Base-by-base conservation (phyloP, 2,329 filamentous ascomycete genomes). In the Didymella exigua region DNA sequence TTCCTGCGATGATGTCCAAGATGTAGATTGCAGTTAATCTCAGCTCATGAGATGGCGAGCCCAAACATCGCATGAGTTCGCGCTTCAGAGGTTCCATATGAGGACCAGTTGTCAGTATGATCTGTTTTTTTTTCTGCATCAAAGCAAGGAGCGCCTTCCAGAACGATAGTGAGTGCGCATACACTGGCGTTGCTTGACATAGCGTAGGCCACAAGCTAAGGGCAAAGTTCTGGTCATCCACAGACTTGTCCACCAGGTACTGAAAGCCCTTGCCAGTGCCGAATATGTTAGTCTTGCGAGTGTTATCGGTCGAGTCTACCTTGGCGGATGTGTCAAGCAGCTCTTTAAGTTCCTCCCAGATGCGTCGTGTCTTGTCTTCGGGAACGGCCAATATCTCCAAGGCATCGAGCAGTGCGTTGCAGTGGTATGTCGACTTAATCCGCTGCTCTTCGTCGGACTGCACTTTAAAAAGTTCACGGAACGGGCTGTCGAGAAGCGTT, bases 241-340 rank as follows among this genome's bases (percentile, higher is more conserved):
- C 79, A 1, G 79, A 82, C n/a, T 84, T 78, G 4, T 82, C 79
- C 56, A 91, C 79, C 63, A 92, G 90, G 4, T 88, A 84, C 54
- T 84, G 85, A 67, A 95, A 91, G 0, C 89, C 90, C 61, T 87
- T 86, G 9, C 89, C 89, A 53, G 88, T 81, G 44, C 90, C 89
- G 61, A 95, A 91, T 30, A 85, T 55, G 26, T 71, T 59, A 6
- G 60, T 19, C 1, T 64, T 54, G 2, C 42, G 48, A 9, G 54
- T 40, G 13, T 45, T 10, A 5, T 43, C 45, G 2, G 43, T n/a
- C 6, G 46, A 45, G 4, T 49, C 44, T 5, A 44, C 36, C 3
- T 50, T 24, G 2, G 73, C 23, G 8, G 69, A 61, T 16, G 37
- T 49, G 27, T 58, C 47, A 11, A 75, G 59, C 19, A 67, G 45